Percentiles rank a stretch among this genome's conserved stretches.
Conservation (phyloP, 192 early-diverging fungal genomes). For the Coemansia sp. region DNA sequence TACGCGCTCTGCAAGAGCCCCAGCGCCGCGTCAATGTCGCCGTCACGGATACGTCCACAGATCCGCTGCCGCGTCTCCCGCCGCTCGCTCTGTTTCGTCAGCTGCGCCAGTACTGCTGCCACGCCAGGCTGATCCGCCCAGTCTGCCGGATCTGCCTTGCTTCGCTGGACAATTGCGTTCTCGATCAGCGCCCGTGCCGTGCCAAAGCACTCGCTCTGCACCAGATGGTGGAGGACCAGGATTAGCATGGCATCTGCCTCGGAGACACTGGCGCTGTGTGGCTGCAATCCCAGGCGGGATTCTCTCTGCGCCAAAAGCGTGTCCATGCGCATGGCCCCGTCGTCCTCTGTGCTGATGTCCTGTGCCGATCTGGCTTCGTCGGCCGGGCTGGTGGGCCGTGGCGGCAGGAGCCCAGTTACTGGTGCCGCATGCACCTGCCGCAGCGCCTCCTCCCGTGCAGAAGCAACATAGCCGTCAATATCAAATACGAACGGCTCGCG, state of each 20-base stretch:
- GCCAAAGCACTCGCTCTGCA: constrained; percentile 76
- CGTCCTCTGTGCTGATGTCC: no score
- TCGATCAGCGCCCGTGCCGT: constrained; percentile 65
- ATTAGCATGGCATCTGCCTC: constrained; percentile 18
- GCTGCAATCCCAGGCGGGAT: no score
- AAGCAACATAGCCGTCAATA: constrained; percentile 41
- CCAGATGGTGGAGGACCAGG: constrained; percentile 72
- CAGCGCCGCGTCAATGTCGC: constrained; percentile 73
- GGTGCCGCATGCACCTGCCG: not conserved
- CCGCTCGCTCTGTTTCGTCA: constrained; percentile 29
- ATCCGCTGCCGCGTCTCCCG: constrained; percentile 43
- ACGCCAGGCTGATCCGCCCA: constrained; percentile 3
- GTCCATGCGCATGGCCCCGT: no score
- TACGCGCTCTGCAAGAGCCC: constrained; percentile 59
- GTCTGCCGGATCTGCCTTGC: not conserved
- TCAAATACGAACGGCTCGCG: constrained; percentile 54
- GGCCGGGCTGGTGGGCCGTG: no score
- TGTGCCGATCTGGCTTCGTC: no score
- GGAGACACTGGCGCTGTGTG: not conserved
- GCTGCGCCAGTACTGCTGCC: constrained; percentile 10
- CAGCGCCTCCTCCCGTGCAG: constrained; percentile 20
- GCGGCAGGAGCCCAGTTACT: constrained; percentile 6
- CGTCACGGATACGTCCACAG: constrained; percentile 54
- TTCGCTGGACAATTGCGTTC: constrained; percentile 28
- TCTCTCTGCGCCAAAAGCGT: no score